Conservation (phyloP, 2,329 filamentous ascomycete genomes). For the Didymella exigua region DNA sequence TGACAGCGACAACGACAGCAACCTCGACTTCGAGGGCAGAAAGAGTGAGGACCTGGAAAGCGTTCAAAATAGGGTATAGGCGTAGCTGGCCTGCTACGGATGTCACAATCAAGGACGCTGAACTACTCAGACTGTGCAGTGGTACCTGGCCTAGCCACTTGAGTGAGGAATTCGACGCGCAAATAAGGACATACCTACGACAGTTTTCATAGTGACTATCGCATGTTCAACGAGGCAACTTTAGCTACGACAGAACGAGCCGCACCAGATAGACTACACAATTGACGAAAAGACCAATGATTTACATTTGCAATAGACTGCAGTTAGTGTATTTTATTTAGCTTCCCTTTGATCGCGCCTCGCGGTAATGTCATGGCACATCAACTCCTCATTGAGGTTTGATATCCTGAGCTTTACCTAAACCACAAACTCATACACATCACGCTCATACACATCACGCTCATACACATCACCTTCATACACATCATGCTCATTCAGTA, state of each 20-base stretch:
- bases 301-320: background rate
- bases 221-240: background rate
- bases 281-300: too few relatives aligned
- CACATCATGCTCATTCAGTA: too few relatives aligned
- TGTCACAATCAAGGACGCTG: background rate
- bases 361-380: too few relatives aligned
- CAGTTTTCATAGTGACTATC: background rate
- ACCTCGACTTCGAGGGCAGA: constrained; percentile 25
- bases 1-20: constrained; percentile 34
- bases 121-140: background rate
- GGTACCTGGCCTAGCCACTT: background rate
- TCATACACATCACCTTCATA: too few relatives aligned
- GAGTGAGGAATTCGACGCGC: background rate
- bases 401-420: too few relatives aligned
- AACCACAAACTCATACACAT: too few relatives aligned
- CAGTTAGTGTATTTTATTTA: too few relatives aligned
- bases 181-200: background rate
- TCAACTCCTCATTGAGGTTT: too few relatives aligned
- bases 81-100: background rate
- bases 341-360: too few relatives aligned
- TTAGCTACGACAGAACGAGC: background rate
- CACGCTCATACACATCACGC: too few relatives aligned
- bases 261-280: background rate
- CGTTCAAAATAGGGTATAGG: constrained; percentile 2
- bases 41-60: constrained; percentile 34